Base-by-base conservation (phyloP, 257 asterid species). In the Fraxinus pennsylvanica region DNA sequence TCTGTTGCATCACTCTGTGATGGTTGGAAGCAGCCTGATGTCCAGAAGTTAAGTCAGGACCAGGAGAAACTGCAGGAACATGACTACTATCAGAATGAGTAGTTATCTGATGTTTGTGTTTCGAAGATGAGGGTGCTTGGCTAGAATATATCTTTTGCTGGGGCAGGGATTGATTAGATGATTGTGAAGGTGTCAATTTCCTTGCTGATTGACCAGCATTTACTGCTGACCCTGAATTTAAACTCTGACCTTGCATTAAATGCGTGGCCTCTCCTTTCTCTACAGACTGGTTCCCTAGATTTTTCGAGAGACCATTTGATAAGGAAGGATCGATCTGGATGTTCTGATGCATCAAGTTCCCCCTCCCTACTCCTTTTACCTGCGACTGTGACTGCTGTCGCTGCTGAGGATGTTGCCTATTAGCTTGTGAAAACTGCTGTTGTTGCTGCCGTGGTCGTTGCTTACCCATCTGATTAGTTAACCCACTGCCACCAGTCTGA, bases 301-400 rank as follows among this genome's bases (percentile, higher is more conserved):
- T 27, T 63, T 22, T 25, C 2, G 36, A 63, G 27, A 12, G 19
- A 63, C 69, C 69, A 63, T 63, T 63, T 63, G 35, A 12, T 3
- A 63, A 32, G 33, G 69, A 63, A 63, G 69, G 69, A 63, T 63
- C 69, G 12, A 63, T 63, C 69, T 63, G 69, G 69, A 22, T 9
- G 36, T 25, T 63, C 69, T 85, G 93, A 73, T 84, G 85, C 81
- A 87, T 80, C 83, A 75, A 17, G 76, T 82, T 90, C 83, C 96
- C 98, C 81, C 91, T 86, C 70, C 89, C 94, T 47, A 82, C 93
- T 76, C 97, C 96, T 82, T 93, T 93, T 15, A 76, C 86, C 33
- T 30, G 97, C 72, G 89, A 75, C 74, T 87, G 96, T 67, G 84
- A 57, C 83, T 86, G 98, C 73, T 82, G 96, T 25, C 92, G 83